Conservation (phyloP, 352 stramenopile genomes). For the Phytopythium helicoides region DNA sequence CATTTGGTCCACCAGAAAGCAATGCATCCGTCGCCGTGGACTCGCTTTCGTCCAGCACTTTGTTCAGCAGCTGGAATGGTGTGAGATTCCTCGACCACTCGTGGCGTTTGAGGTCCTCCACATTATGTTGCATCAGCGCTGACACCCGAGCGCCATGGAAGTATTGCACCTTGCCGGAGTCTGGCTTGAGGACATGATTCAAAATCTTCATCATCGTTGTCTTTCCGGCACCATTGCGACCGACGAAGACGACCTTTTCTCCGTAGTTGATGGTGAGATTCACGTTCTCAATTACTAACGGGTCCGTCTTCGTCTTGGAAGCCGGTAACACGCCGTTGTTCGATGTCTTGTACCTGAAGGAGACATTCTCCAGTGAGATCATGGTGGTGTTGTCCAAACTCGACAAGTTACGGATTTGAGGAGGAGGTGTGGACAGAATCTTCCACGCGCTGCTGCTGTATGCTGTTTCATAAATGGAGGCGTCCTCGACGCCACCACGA, state of each 20-base stretch:
- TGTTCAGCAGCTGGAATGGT: slow-evolving; percentile 38
- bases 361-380: slow-evolving; percentile 48
- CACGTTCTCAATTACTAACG: slow-evolving; percentile 58
- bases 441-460: slow-evolving; percentile 30
- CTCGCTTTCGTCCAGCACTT: slow-evolving; percentile 34
- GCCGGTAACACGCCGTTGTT: neutral
- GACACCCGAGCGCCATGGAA: slow-evolving; percentile 48
- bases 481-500: slow-evolving; percentile 35
- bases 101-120: slow-evolving; percentile 56
- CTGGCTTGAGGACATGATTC: slow-evolving; percentile 64
- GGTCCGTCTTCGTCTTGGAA: slow-evolving; percentile 6
- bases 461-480: slow-evolving; percentile 39
- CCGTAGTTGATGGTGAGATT: slow-evolving; percentile 76
- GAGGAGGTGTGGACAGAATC: slow-evolving; percentile 35
- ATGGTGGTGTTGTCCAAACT: slow-evolving; percentile 49
- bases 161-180: slow-evolving; percentile 36
- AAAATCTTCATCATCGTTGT: slow-evolving; percentile 95
- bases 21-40: slow-evolving; percentile 5
- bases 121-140: slow-evolving; percentile 63
- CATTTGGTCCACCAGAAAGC: slow-evolving; percentile 4
- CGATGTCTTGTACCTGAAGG: slow-evolving; percentile 36
- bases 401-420: slow-evolving; percentile 54
- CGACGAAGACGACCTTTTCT: slow-evolving; percentile 85
- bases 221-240: slow-evolving; percentile 84
- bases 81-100: slow-evolving; percentile 42